A percentile compares a stretch with the other conserved stretches of the same genome.
Conservation (phyloP, 2,329 filamentous ascomycete species). For the Proliferodiscus dingleyae region DNA sequence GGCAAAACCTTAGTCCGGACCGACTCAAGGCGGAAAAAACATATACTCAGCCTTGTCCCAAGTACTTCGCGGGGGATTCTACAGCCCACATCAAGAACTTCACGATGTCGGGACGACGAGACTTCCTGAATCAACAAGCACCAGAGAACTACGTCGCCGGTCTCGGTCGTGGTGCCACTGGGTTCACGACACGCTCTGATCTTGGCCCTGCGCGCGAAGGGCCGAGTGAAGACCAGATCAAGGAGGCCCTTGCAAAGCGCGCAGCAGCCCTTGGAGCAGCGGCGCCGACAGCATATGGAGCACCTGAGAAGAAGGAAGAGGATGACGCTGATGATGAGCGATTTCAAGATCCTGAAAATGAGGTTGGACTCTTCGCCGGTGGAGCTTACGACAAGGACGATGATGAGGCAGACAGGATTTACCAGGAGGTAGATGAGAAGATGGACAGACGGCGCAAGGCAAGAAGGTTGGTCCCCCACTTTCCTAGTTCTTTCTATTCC, state of each 20-base stretch:
- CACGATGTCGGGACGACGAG: slow-evolving; percentile 51
- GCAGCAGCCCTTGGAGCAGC: slow-evolving; percentile 74
- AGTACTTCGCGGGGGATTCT: no score
- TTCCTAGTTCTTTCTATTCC: slow-evolving; percentile 21
- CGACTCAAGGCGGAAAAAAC: no score
- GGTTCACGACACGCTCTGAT: slow-evolving; percentile 96
- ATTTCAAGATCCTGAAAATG: slow-evolving; percentile 95
- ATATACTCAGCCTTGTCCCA: no score
- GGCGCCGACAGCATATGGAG: slow-evolving; percentile 70
- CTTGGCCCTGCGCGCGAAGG: slow-evolving; percentile 91
- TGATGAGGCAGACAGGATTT: slow-evolving; percentile 95
- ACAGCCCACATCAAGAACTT: neutral
- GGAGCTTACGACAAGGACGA: slow-evolving; percentile 97
- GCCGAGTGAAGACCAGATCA: slow-evolving; percentile 96
- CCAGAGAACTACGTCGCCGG: slow-evolving; percentile 91
- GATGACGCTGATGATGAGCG: slow-evolving; percentile 69
- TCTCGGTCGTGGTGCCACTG: slow-evolving; percentile 94
- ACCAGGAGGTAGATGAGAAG: slow-evolving; percentile 91
- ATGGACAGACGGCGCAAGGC: slow-evolving; percentile 87
- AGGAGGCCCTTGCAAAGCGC: slow-evolving; percentile 91
- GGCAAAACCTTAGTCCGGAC: no score
- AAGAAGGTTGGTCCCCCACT: slow-evolving; percentile 67
- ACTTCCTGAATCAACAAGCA: slow-evolving; percentile 83
- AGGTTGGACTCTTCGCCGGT: slow-evolving; percentile 90
- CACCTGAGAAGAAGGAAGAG: slow-evolving; percentile 46